Base-by-base conservation (phyloP, 495 filamentous ascomycete genomes). In the Aeminium ludgeri region DNA sequence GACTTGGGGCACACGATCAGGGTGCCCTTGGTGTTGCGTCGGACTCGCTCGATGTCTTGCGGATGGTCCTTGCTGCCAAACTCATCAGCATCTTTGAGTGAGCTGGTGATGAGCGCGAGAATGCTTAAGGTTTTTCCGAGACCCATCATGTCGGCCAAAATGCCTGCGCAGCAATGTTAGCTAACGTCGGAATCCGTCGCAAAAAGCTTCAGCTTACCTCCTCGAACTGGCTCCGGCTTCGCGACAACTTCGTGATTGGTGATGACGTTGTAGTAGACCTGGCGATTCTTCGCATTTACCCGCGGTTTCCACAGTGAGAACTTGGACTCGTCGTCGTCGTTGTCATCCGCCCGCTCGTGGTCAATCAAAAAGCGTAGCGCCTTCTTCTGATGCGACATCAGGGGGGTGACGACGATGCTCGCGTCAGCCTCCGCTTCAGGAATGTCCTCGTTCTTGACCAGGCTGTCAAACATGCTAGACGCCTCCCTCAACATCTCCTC, bases 121-220 rank as follows among this genome's bases (percentile, higher is more conserved):
- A 93, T 80, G 53, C 80, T 92, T 34, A 97, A 60, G 0, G 89
- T 95, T 56, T 97, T 97, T 5, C 89, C 89, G 12, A 97, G 62
- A 29, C 89, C 89, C 89, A 97, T 97, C 79, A 93, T 85, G 55
- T 97, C 89, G 6, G 89, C 89, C 16, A 97, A 64, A 23, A 97
- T 80, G n/a, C 89, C n/a, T n/a, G n/a, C n/a, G n/a, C n/a, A n/a
- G n/a, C n/a, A n/a, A n/a, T n/a, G n/a, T n/a, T n/a, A n/a, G n/a
- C n/a, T n/a, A n/a, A n/a, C n/a, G n/a, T n/a, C n/a, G n/a, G n/a
- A n/a, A n/a, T n/a, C n/a, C n/a, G n/a, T n/a, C n/a, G n/a, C n/a
- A n/a, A n/a, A n/a, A n/a, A n/a, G n/a, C n/a, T n/a, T n/a, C n/a
- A n/a, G n/a, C n/a, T n/a, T n/a, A n/a, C n/a, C 89, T 7, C 89